Conservation (phyloP, 371 early-diverging fungal species). For the Syncephalastrum sp. region DNA sequence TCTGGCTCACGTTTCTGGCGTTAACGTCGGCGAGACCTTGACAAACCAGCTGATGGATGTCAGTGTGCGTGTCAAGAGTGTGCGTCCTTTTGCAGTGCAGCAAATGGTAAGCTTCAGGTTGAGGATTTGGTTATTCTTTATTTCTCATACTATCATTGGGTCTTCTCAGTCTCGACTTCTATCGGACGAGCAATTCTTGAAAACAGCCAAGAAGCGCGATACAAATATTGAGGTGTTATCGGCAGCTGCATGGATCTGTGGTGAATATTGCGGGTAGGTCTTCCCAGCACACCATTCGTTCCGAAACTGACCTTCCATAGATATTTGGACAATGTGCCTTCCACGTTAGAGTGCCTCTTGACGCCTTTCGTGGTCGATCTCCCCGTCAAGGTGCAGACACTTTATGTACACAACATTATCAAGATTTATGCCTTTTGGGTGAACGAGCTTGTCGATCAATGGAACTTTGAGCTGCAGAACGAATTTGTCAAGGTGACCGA, state of each 20-base stretch:
- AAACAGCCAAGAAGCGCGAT: conserved; percentile 59
- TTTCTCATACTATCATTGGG: background rate
- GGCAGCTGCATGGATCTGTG: conserved; percentile 89
- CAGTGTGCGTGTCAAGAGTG: conserved; percentile 84
- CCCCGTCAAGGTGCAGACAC: conserved; percentile 63
- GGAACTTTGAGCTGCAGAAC: conserved; percentile 50
- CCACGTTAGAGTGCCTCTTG: conserved; percentile 59
- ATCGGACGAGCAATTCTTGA: conserved; percentile 60
- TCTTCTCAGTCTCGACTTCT: conserved; percentile 49
- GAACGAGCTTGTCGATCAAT: conserved; percentile 53
- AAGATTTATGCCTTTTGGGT: conserved; percentile 76
- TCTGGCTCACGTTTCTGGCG: conserved; percentile 72
- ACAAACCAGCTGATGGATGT: conserved; percentile 86
- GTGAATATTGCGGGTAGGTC: conserved; percentile 75
- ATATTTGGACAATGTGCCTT: conserved; percentile 45
- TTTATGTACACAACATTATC: conserved; percentile 73
- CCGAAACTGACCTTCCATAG: conserved; percentile 9
- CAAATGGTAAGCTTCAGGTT: conserved; percentile 59
- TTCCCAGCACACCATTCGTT: background rate
- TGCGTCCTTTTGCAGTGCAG: conserved; percentile 73
- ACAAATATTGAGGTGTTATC: conserved; percentile 76
- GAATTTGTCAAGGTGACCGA: conserved; percentile 53
- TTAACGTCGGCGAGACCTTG: conserved; percentile 69
- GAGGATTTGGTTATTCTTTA: too few relatives aligned
- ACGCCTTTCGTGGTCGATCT: conserved; percentile 54